Evolutionary conservation across 148 eudicot genomes (phyloP).

Genomic region (Heliamphora exappendiculata): DNA sequence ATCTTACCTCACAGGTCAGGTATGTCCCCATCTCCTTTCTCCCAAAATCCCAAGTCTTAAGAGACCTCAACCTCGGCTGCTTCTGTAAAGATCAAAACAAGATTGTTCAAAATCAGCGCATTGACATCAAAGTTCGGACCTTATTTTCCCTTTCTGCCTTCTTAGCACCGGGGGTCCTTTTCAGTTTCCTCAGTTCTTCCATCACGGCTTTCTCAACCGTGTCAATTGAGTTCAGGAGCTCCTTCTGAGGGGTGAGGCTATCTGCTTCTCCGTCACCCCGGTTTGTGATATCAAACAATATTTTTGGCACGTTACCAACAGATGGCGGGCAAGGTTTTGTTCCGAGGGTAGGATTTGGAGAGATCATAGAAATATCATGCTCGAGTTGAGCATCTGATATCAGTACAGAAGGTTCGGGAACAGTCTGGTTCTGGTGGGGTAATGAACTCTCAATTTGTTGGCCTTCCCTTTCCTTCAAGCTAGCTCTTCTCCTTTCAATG

Average conservation of each 20-base stretch:
- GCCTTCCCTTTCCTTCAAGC: slow-evolving; percentile 31
- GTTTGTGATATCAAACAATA: slow-evolving; percentile 33
- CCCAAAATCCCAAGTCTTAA: not conserved
- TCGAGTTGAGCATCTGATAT: slow-evolving; percentile 35
- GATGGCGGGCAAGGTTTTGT: slow-evolving; percentile 24
- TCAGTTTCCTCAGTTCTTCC: slow-evolving; percentile 50
- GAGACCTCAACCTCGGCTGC: too few species aligned
- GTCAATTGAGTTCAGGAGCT: slow-evolving; percentile 65
- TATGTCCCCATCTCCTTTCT: not conserved
- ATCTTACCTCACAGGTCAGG: not conserved
- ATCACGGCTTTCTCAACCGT: slow-evolving; percentile 61
- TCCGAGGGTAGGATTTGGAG: slow-evolving; percentile 32
- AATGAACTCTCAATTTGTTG: slow-evolving; percentile 25
- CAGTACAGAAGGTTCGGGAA: slow-evolving; percentile 15
- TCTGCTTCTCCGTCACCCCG: slow-evolving; percentile 19
- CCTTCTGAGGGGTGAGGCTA: slow-evolving; percentile 49
- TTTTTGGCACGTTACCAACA: slow-evolving; percentile 25
- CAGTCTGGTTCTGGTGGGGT: slow-evolving; percentile 17
- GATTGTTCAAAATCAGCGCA: slow-evolving; percentile 41
- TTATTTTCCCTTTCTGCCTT: slow-evolving; percentile 55
- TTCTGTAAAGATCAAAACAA: slow-evolving; percentile 1
- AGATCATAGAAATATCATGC: slow-evolving; percentile 26
- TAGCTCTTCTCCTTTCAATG: slow-evolving; percentile 62
- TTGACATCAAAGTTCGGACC: slow-evolving; percentile 59
- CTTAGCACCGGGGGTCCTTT: slow-evolving; percentile 67